phyloP scores from a whole-genome alignment of 805 yeast genomes.

The Nakazawaea ernobii region DNA sequence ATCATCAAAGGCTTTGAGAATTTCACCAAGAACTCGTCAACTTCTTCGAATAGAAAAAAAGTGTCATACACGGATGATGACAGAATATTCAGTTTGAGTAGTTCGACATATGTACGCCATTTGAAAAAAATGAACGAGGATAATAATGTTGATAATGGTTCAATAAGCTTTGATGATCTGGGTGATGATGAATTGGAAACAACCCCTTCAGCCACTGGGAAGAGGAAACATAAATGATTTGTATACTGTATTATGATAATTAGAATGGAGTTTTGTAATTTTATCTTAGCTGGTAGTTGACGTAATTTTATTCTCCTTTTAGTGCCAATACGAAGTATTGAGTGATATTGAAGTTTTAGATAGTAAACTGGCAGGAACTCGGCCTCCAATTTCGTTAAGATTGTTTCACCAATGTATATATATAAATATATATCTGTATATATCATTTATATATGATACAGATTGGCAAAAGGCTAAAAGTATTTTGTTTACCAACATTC shows the following conservation, averaged over 20 bases:
- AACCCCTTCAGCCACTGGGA: not conserved
- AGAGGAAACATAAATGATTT: slow-evolving; percentile 1
- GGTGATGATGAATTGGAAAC: slow-evolving; percentile 5
- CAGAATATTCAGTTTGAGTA: slow-evolving; percentile 72
- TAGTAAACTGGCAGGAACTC: no score
- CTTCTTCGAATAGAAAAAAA: slow-evolving; percentile 36
- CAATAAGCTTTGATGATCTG: slow-evolving; percentile 4
- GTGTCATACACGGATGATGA: slow-evolving; percentile 64
- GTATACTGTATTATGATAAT: not conserved
- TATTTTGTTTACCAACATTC: no score
- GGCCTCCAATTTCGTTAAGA: no score
- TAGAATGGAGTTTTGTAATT: not conserved
- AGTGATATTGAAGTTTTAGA: no score
- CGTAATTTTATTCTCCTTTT: no score
- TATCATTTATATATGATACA: no score
- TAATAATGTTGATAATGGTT: slow-evolving; percentile 20
- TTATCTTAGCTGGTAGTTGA: no score
- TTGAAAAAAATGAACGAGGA: slow-evolving; percentile 41
- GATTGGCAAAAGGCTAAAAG: no score
- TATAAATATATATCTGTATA: no score
- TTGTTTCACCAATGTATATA: no score
- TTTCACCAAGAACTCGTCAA: slow-evolving; percentile 45
- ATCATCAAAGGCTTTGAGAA: slow-evolving; percentile 90
- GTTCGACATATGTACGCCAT: slow-evolving; percentile 62
- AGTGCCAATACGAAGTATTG: no score